Evolutionary conservation across 495 filamentous ascomycete species (phyloP).

Genomic region (Talaromyces adpressus): DNA sequence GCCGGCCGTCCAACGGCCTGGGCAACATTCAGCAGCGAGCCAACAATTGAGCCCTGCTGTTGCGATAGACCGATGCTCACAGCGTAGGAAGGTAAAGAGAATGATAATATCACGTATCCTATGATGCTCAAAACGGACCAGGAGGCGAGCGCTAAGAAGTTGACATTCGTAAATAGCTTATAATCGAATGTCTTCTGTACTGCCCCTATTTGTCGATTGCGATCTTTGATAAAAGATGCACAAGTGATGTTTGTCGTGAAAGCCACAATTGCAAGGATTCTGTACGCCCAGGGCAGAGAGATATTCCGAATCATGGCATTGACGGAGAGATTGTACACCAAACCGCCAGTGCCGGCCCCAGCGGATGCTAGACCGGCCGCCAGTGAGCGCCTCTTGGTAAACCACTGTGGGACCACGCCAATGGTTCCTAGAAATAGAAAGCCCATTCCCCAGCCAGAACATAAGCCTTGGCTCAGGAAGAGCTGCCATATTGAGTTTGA

Average conservation of each 20-base stretch:
- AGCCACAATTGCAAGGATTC: slow-evolving; percentile 39
- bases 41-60: slow-evolving; percentile 54
- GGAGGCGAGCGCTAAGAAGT: slow-evolving; percentile 36
- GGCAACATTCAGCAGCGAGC: slow-evolving; percentile 60
- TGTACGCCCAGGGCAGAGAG: slow-evolving; percentile 41
- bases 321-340: slow-evolving; percentile 41
- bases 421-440: slow-evolving; percentile 43
- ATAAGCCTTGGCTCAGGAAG: slow-evolving; percentile 42
- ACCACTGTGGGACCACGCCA: slow-evolving; percentile 45
- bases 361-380: slow-evolving; percentile 42
- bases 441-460: slow-evolving; percentile 44
- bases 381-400: slow-evolving; percentile 37
- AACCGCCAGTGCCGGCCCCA: slow-evolving; percentile 44
- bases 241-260: slow-evolving; percentile 33
- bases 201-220: slow-evolving; percentile 30
- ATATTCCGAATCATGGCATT: slow-evolving; percentile 40
- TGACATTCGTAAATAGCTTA: slow-evolving; percentile 25
- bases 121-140: slow-evolving; percentile 44
- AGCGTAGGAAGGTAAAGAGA: slow-evolving; percentile 31
- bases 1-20: slow-evolving; percentile 58
- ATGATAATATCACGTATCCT: slow-evolving; percentile 43
- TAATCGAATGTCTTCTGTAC: slow-evolving; percentile 23
- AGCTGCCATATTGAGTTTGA: slow-evolving; percentile 41
- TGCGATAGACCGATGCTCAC: slow-evolving; percentile 51
- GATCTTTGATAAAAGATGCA: slow-evolving; percentile 32